phyloP scores from a whole-genome alignment of 208 protist genomes.

The Acanthamoeba sp. region DNA sequence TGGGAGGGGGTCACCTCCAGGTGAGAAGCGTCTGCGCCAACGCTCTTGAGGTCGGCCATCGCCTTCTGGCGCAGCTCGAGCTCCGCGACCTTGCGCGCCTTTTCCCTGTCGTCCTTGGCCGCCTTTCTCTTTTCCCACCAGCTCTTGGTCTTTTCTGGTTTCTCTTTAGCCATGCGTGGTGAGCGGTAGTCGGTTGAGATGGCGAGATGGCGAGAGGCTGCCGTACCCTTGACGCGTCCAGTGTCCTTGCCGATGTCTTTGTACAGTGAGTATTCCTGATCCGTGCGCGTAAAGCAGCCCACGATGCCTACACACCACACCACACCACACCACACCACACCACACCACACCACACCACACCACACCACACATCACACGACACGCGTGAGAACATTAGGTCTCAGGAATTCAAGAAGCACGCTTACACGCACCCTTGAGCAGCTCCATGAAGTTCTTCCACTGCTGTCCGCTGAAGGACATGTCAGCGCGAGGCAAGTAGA shows the following conservation, averaged over 20 bases:
- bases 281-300: slow-evolving; percentile 42
- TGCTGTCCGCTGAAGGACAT: slow-evolving; percentile 42
- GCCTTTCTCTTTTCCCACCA: slow-evolving; percentile 64
- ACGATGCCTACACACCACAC: neutral
- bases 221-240: slow-evolving; percentile 12
- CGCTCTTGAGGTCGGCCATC: slow-evolving; percentile 17
- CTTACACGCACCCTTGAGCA: neutral
- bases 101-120: slow-evolving; percentile 16
- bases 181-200: too few species aligned
- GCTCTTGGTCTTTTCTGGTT: slow-evolving; percentile 44
- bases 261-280: slow-evolving; percentile 67
- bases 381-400: neutral
- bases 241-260: slow-evolving; percentile 46
- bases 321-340: too few species aligned
- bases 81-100: neutral
- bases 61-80: slow-evolving; percentile 30
- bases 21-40: slow-evolving; percentile 56
- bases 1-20: neutral
- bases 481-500: neutral
- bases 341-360: too few species aligned
- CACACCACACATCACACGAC: too few species aligned
- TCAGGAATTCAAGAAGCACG: neutral
- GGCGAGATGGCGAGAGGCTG: too few species aligned
- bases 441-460: slow-evolving; percentile 69
- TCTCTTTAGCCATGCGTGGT: neutral